These are phyloP conservation scores for Boletus reticuloceps DNA, from an alignment of 768 basidiomycete genomes.

Conservation along the genomic window DNA sequence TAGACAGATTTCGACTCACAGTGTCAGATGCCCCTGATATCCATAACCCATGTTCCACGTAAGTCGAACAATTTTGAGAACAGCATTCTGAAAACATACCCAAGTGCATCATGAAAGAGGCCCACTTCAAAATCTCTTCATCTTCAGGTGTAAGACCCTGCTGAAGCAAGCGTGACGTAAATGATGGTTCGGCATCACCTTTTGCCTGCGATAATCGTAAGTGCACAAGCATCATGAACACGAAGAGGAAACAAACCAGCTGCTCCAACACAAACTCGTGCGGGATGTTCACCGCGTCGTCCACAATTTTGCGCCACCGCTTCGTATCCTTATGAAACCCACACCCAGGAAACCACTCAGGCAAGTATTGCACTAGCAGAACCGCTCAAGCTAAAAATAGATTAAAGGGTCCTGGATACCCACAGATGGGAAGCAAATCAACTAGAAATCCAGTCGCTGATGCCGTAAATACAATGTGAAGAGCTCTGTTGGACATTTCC, in stretches of 20 bases:
- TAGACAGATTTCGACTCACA: constrained; percentile 15
- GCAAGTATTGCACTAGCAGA: constrained; percentile 11
- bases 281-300: background rate
- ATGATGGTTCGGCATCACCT: constrained; percentile 7
- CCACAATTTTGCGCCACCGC: background rate
- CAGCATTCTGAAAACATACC: background rate
- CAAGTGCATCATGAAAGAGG: constrained; percentile 6
- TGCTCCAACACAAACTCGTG: background rate
- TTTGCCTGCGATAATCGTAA: background rate
- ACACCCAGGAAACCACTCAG: constrained; percentile 15
- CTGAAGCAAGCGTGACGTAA: constrained; percentile 5
- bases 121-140: constrained; percentile 12
- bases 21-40: constrained; percentile 26
- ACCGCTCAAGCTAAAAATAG: background rate
- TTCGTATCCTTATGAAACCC: constrained; percentile 3
- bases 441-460: constrained; percentile 5
- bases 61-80: background rate
- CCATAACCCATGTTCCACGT: background rate
- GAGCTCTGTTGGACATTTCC: constrained; percentile 24
- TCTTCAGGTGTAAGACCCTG: constrained; percentile 1
- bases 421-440: constrained; percentile 4
- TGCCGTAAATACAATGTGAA: constrained; percentile 2
- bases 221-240: background rate
- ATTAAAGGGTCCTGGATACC: background rate
- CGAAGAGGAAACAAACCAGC: constrained; percentile 2